Conservation (phyloP, 306 rosid species). For the Cicer arietinum region DNA sequence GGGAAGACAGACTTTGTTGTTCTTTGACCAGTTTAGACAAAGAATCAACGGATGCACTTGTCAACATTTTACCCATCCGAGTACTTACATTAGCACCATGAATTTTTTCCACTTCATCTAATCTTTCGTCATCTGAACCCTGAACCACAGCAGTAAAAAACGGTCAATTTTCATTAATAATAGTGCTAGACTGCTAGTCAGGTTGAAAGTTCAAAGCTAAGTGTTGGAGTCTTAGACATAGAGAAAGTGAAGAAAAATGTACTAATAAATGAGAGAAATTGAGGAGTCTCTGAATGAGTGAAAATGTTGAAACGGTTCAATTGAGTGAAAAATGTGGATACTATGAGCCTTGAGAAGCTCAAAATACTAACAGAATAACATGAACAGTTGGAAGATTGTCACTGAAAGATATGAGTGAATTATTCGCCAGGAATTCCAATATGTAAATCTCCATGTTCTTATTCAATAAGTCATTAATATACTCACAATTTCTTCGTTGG, state of each 20-base stretch:
- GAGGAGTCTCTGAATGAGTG: neutral
- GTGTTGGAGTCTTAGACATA: neutral
- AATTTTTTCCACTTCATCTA: conserved; percentile 42
- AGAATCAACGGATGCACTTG: conserved; percentile 58
- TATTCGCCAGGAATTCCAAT: conserved; percentile 22
- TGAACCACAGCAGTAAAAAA: conserved; percentile 41
- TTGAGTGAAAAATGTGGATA: neutral
- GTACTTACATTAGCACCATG: conserved; percentile 39
- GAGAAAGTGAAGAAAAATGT: neutral
- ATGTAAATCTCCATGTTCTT: conserved; percentile 18
- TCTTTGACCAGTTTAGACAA: conserved; percentile 66
- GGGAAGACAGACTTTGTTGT: conserved; percentile 60
- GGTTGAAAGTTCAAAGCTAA: conserved; percentile 22
- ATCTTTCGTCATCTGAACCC: conserved; percentile 67
- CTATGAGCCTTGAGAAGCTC: neutral
- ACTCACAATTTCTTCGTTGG: conserved; percentile 71
- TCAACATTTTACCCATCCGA: conserved; percentile 52
- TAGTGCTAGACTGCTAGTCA: conserved; percentile 20
- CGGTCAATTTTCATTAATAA: conserved; percentile 27
- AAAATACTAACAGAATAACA: neutral
- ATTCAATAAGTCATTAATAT: conserved; percentile 16
- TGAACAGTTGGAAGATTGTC: conserved; percentile 3
- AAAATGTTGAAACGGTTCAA: neutral
- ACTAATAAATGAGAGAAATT: neutral
- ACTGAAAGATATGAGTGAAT: conserved; percentile 14